Conservation (phyloP, 2,329 filamentous ascomycete genomes). For the Aspergillus thermomutatus region DNA sequence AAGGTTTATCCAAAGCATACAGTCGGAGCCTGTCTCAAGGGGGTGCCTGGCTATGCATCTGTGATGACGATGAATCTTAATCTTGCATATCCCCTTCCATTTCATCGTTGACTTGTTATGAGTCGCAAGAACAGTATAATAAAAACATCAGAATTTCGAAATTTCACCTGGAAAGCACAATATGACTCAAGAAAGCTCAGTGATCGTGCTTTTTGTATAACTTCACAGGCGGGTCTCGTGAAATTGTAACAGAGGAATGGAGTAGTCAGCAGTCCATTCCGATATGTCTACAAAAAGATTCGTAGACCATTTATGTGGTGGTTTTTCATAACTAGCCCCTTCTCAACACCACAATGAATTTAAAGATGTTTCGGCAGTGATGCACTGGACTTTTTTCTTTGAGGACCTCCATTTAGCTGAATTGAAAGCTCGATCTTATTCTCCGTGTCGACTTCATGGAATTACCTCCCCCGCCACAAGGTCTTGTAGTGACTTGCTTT, state of each 20-base stretch:
- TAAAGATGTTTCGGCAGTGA: not conserved
- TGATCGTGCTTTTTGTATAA: not conserved
- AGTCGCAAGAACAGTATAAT: not conserved
- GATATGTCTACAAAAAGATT: not conserved
- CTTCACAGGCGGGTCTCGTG: not conserved
- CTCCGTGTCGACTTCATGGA: not conserved
- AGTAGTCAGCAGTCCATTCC: not conserved
- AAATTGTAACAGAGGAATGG: not conserved
- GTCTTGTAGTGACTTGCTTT: slow-evolving; percentile 5
- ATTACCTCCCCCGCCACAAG: slow-evolving; percentile 3
- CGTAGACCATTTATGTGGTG: not conserved
- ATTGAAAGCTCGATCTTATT: not conserved
- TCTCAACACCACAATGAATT: not conserved
- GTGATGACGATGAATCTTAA: not conserved
- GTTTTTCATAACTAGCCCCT: not conserved
- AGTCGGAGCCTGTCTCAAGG: not conserved
- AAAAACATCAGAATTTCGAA: not conserved
- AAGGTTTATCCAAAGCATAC: too few species aligned
- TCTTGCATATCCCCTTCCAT: not conserved
- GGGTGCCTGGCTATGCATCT: not conserved
- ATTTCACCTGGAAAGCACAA: not conserved
- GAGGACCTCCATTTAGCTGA: not conserved
- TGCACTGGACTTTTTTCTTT: not conserved
- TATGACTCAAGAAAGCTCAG: not conserved
- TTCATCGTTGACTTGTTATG: not conserved